Base-by-base conservation (phyloP, 2,329 filamentous ascomycete species). In the Alternaria sp. region DNA sequence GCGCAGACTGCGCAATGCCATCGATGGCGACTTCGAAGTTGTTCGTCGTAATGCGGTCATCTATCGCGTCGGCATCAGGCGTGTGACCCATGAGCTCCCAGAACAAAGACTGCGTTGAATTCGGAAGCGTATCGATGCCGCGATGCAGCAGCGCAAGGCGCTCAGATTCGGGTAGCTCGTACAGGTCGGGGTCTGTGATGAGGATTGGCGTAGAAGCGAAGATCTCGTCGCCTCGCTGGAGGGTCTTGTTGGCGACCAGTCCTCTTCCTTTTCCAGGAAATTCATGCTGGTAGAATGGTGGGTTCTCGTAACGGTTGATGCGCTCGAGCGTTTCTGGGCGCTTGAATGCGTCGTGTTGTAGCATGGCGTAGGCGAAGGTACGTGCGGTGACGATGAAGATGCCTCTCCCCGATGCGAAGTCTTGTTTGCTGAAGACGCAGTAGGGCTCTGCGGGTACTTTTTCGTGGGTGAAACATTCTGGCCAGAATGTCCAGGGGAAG, bases 41-140 rank as follows among this genome's bases (percentile, higher is more conserved):
- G 60, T 79, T 79, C 21, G 77, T 79, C 41, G 75, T 75, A 62
- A 79, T 74, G 41, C 76, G 68, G 59, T 78, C 76, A 10, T 78
- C 75, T 26, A 78, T 69, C 7, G 69, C 63, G 53, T 79, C 75
- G 33, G 64, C 71, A n/a, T 73, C 69, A 65, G 71, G 71, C 1
- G 37, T 23, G 20, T 76, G 77, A 18, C 72, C 74, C 14, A 76
- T 66, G 0, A 79, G 71, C 11, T 54, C 64, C 77, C 76, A 78
- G 62, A 79, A 79, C 2, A 61, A 43, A 0, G 45, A 30, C 33
- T 72, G 63, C 0, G 75, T 71, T 0, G 60, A 44, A 4, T 63
- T 6, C 0, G 77, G 76, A 0, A 79, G 69, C 0, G 65, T 72
- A 2, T 66, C 71, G 1, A 79, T 66, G 26, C 71, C 75, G 6